These are phyloP conservation scores for Backusella australiensis DNA, from an alignment of 192 early-diverging fungal species.

Conservation along the genomic window DNA sequence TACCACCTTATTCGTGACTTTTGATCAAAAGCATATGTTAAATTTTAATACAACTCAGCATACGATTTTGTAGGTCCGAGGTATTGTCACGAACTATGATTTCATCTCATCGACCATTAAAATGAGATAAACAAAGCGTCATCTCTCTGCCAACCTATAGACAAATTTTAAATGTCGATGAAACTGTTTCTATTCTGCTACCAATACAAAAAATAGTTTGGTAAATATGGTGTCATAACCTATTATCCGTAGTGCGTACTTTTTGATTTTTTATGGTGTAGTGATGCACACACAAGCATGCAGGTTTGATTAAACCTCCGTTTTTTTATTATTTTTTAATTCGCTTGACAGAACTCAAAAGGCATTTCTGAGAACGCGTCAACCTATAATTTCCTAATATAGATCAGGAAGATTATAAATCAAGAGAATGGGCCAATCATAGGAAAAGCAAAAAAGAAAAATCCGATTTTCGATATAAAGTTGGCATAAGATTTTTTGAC, in stretches of 20 bases:
- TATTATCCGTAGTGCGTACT: no score
- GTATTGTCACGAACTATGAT: not conserved
- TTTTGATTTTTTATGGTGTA: not conserved
- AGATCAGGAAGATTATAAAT: not conserved
- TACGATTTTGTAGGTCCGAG: not conserved
- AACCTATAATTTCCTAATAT: not conserved
- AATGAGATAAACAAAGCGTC: not conserved
- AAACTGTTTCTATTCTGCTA: no score
- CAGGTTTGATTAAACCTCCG: not conserved
- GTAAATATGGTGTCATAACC: no score
- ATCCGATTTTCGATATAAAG: not conserved
- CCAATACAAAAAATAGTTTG: no score
- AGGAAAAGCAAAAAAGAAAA: not conserved
- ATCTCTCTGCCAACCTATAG: not conserved
- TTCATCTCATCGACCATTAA: not conserved
- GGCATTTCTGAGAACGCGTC: not conserved
- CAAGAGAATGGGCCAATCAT: not conserved
- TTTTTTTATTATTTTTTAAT: no score
- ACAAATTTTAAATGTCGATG: no score
- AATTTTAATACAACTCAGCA: not conserved
- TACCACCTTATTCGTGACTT: not conserved
- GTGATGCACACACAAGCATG: not conserved
- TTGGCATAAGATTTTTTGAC: not conserved
- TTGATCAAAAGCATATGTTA: not conserved
- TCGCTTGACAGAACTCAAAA: not conserved